Evolutionary conservation across 257 asterid genomes (phyloP).

Genomic region (Nemophila menziesii): DNA sequence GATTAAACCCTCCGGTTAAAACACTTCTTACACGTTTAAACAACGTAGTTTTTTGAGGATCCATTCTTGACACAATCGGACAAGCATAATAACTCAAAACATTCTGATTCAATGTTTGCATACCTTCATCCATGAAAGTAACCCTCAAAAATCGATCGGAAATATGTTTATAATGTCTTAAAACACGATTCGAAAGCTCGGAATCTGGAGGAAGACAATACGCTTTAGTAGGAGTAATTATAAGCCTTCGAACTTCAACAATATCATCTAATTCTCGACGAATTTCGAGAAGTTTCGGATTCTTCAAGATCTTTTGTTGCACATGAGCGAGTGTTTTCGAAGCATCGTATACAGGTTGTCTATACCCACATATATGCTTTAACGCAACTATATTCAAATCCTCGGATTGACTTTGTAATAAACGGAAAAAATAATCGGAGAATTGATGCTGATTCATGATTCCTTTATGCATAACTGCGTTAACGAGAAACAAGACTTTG

Average conservation of each 20-base stretch:
- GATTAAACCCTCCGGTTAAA: slow-evolving; percentile 37
- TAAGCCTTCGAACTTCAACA: slow-evolving; percentile 68
- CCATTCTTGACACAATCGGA: slow-evolving; percentile 31
- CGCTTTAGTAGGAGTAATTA: slow-evolving; percentile 68
- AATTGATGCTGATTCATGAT: slow-evolving; percentile 77
- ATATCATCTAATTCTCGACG: slow-evolving; percentile 43
- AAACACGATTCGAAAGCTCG: slow-evolving; percentile 75
- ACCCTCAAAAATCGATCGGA: slow-evolving; percentile 79
- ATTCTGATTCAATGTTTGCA: slow-evolving; percentile 52
- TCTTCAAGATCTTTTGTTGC: slow-evolving; percentile 45
- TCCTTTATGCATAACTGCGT: slow-evolving; percentile 73
- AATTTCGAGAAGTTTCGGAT: slow-evolving; percentile 52
- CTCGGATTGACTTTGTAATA: slow-evolving; percentile 47
- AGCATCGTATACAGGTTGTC: slow-evolving; percentile 52
- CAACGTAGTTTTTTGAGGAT: slow-evolving; percentile 51
- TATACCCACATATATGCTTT: slow-evolving; percentile 49
- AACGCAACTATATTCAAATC: slow-evolving; percentile 49
- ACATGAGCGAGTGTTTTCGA: slow-evolving; percentile 27
- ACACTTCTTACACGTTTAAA: slow-evolving; percentile 55
- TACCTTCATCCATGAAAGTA: slow-evolving; percentile 88
- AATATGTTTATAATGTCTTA: slow-evolving; percentile 42
- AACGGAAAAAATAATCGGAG: slow-evolving; percentile 35
- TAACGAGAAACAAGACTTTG: slow-evolving; percentile 55
- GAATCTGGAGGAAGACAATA: slow-evolving; percentile 80
- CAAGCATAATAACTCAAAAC: slow-evolving; percentile 45